Conservation (phyloP, 768 basidiomycete species). For the Holtermanniella nyarrowii region DNA sequence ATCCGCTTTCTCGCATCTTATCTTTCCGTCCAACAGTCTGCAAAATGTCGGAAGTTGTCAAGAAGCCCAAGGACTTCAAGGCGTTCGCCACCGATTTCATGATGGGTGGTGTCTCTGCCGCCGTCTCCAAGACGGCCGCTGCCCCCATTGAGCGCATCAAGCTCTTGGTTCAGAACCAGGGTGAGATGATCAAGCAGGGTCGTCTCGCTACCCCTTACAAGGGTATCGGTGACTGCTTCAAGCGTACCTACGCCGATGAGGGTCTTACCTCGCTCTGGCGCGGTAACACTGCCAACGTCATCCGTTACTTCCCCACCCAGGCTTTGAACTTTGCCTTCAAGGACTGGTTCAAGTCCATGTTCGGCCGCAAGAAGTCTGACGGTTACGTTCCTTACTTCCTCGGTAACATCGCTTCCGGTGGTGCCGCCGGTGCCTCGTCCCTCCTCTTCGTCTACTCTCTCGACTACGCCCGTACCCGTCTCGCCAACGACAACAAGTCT, state of each 20-base stretch:
- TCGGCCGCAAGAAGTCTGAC: constrained; percentile 95
- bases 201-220: constrained; percentile 94
- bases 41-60: constrained; percentile 33
- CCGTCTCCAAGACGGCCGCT: constrained; percentile 96
- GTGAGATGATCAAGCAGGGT: constrained; percentile 99
- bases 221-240: constrained; percentile 85
- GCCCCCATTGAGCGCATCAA: constrained; percentile 99
- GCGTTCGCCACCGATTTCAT: constrained; percentile 59
- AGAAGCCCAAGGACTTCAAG: constrained; percentile 77
- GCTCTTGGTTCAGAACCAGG: constrained; percentile 96
- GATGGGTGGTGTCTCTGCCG: constrained; percentile 51
- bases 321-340: constrained; percentile 99
- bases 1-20: neutral
- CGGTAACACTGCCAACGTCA: constrained; percentile 99
- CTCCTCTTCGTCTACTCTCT: constrained; percentile 99
- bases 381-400: constrained; percentile 98
- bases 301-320: constrained; percentile 99
- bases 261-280: constrained; percentile 93
- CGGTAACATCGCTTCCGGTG: constrained; percentile 83
- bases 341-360: constrained; percentile 76
- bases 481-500: constrained; percentile 69
- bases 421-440: constrained; percentile 97
- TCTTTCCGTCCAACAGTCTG: neutral
- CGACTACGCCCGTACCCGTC: constrained; percentile 98
- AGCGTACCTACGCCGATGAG: constrained; percentile 87